Evolutionary conservation across 1,284 basidiomycete species (phyloP), one percentile per base, ranked within the genome.

Genomic region (Limonomyces culmigenus): DNA sequence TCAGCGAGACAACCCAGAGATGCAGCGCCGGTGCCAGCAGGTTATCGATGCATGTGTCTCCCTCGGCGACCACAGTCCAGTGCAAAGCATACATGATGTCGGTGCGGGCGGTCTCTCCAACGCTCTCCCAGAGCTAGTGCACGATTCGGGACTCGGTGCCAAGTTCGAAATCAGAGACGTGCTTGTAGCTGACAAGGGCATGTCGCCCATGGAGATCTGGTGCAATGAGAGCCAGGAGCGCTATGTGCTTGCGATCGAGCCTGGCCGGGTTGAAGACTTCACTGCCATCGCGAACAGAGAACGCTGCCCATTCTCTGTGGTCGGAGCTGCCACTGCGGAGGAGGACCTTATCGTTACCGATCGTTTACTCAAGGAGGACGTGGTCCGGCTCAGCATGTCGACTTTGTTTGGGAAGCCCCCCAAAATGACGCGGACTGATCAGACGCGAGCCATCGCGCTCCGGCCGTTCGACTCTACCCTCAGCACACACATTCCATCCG

Each of bases 201-300:
- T 99, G 87, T 92, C 86, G 6, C 95, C 93, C 0, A 96, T 98
- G 91, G 93, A 97, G 61, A 97, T 98, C 42, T 99, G 93, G 93
- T 98, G 95, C 57, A 99, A 99, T 58, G 95, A 99, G 60, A 86
- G 79, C 44, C 93, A 99, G 61, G 93, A 99, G 53, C 78, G 95
- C 32, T 98, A 98, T 52, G 95, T 98, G 21, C 69, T 98, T 20
- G 95, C 89, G 13, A 70, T 95, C 41, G 67, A 69, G 1, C 69
- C 73, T 3, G 66, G 73, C 25, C 64, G 63, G 39, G 56, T 65
- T 13, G 54, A 62, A 13, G 48, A 54, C 10, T 97, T 99, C 56
- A 74, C 77, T 50, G 58, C 51, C 5, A 80, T 97, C 32, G 88
- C 88, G 11, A 67, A 70, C 50, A 70, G 93, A 42, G 93, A 99